Base-by-base conservation (phyloP, 805 yeast species). In the Ogataea ramenticola region DNA sequence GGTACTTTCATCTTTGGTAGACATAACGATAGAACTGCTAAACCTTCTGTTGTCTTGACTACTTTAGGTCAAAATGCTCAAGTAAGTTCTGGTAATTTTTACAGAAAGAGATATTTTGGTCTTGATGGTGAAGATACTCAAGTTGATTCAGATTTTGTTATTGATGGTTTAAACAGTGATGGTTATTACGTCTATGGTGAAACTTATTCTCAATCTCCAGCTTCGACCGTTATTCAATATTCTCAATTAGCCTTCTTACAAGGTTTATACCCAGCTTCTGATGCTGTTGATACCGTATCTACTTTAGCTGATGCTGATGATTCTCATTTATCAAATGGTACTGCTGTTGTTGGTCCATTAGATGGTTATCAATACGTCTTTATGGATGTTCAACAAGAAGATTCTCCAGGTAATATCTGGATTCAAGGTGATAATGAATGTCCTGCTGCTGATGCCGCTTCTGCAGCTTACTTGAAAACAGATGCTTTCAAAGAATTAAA, bases 1-100 rank as follows among this genome's bases (percentile, higher is more conserved):
- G 78, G 77, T 15, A 57, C 75, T 4, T 67, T 67, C 45, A 67
- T 72, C 50, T 70, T 70, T 49, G 72, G 72, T 33, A 64, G 78
- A 49, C 77, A 72, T 54, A 74, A 73, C 43, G 78, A 73, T 52
- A 64, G 78, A 49, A 62, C 69, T 39, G 59, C 68, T 31, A 72
- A 73, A 47, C 77, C 77, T 15, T 68, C 74, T 7, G 54, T 52
- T 34, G 56, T 63, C 41, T 55, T 72, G 41, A 68, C 75, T 24
- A 69, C 74, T n/a, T 44, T 62, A 16, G 78, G 78, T 46, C 69
- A 72, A 10, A 44, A 42, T 19, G 55, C 61, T 42, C 71, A 65
- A 50, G 59, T 52, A 42, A 56, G 49, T n/a, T 56, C 66, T 15
- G 78, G 78, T 36, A 49, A 54, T 30, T 68, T 62, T 52, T 66